Evolutionary conservation across 331 rosid genomes (phyloP).

Genomic region (Quercus tomentella): DNA sequence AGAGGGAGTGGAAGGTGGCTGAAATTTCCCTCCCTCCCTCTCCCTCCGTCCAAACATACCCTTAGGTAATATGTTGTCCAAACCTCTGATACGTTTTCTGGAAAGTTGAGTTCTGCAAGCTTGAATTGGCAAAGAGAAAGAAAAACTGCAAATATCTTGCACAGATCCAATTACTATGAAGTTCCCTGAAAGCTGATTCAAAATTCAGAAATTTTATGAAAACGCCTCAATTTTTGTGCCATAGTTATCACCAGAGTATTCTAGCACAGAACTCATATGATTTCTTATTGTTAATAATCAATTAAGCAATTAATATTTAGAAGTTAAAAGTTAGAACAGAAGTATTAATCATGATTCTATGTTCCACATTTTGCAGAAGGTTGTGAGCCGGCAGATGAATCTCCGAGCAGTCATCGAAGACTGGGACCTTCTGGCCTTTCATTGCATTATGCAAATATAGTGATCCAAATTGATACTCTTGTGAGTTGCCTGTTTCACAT

Average conservation of each 20-base stretch:
- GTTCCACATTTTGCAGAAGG: slow-evolving; percentile 39
- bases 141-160: no score
- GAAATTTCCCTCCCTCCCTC: no score
- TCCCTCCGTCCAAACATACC: no score
- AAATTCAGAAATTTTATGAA: no score
- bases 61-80: not conserved
- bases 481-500: slow-evolving; percentile 41
- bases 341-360: slow-evolving; percentile 1
- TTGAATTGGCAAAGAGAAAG: no score
- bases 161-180: no score
- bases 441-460: slow-evolving; percentile 83
- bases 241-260: no score
- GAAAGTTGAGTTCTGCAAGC: not conserved
- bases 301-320: not conserved
- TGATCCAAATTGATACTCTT: slow-evolving; percentile 80
- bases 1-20: no score
- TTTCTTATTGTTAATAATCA: not conserved
- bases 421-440: slow-evolving; percentile 85
- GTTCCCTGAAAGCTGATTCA: no score
- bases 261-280: no score
- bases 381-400: slow-evolving; percentile 33
- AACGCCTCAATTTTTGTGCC: no score
- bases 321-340: not conserved
- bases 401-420: slow-evolving; percentile 35
- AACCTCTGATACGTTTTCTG: not conserved